These are phyloP conservation scores for Pseudogymnoascus sp. DNA, from an alignment of 2,329 filamentous ascomycete genomes.

Conservation along the genomic window DNA sequence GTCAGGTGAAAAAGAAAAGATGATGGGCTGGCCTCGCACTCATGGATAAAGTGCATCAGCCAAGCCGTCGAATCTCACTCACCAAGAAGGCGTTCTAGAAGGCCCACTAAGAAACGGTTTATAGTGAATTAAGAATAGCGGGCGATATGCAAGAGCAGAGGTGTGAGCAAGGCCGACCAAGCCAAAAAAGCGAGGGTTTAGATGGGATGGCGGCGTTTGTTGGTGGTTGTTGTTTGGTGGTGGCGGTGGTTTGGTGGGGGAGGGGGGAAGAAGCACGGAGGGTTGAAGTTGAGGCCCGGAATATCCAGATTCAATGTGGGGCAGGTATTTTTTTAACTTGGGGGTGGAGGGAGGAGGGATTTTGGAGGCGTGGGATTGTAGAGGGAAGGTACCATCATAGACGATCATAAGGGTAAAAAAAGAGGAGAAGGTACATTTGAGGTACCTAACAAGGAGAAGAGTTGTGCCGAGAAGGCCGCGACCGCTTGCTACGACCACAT, in stretches of 20 bases:
- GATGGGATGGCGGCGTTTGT: not conserved
- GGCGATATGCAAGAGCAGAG: not conserved
- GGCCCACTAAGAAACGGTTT: not conserved
- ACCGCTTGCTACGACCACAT: not conserved
- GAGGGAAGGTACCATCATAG: not conserved
- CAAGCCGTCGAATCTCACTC: not conserved
- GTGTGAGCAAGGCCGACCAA: not conserved
- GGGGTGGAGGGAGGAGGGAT: not conserved
- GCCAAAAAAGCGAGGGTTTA: not conserved
- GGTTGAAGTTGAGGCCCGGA: not conserved
- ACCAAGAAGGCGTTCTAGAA: not conserved
- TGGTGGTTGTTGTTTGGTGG: not conserved
- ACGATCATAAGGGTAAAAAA: not conserved
- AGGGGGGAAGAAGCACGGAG: not conserved
- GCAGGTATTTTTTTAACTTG: not conserved
- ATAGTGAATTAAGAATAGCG: not conserved
- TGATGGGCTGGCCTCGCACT: not conserved
- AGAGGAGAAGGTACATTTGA: not conserved
- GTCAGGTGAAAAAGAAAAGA: not conserved
- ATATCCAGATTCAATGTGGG: slow-evolving; percentile 4
- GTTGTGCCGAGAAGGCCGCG: not conserved
- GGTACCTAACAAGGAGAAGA: not conserved
- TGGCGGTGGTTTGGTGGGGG: not conserved
- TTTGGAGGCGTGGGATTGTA: not conserved
- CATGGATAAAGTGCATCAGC: not conserved